These are phyloP conservation scores for Linnemannia hyalina DNA, from an alignment of 192 early-diverging fungal genomes.

Conservation along the genomic window DNA sequence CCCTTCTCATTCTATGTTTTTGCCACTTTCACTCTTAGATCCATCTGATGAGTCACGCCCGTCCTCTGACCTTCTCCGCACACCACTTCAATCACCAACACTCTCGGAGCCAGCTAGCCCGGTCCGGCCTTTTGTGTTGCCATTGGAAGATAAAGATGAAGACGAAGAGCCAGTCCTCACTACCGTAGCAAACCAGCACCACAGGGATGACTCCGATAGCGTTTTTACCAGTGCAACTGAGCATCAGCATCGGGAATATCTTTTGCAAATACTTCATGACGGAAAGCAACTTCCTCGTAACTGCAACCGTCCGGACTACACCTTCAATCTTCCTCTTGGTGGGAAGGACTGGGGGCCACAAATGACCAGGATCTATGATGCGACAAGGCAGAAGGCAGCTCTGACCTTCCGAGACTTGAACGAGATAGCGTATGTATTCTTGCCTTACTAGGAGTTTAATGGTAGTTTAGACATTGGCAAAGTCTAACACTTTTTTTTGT, in stretches of 20 bases:
- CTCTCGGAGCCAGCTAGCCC: slow-evolving; percentile 4
- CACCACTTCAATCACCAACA: slow-evolving; percentile 16
- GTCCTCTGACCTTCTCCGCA: slow-evolving; percentile 11
- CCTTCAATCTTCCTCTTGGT: neutral
- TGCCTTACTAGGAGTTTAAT: slow-evolving; percentile 1
- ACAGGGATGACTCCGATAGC: neutral
- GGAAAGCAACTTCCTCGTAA: slow-evolving; percentile 3
- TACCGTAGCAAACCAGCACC: neutral
- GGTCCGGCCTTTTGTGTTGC: slow-evolving; percentile 10
- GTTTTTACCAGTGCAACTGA: slow-evolving; percentile 6
- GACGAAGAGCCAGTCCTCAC: neutral
- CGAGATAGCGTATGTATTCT: slow-evolving; percentile 3
- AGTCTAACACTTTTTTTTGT: neutral
- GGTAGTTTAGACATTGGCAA: neutral
- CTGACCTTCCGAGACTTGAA: neutral
- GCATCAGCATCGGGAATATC: slow-evolving; percentile 1
- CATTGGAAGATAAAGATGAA: neutral
- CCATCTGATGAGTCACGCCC: neutral
- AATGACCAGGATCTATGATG: slow-evolving; percentile 9
- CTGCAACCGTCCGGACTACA: slow-evolving; percentile 13
- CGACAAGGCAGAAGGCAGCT: neutral
- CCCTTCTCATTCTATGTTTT: neutral
- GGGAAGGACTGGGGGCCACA: neutral
- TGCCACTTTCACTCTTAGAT: neutral
- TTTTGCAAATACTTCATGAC: neutral